Conservation (phyloP, 129 eudicot species). For the Helianthus annuus region DNA sequence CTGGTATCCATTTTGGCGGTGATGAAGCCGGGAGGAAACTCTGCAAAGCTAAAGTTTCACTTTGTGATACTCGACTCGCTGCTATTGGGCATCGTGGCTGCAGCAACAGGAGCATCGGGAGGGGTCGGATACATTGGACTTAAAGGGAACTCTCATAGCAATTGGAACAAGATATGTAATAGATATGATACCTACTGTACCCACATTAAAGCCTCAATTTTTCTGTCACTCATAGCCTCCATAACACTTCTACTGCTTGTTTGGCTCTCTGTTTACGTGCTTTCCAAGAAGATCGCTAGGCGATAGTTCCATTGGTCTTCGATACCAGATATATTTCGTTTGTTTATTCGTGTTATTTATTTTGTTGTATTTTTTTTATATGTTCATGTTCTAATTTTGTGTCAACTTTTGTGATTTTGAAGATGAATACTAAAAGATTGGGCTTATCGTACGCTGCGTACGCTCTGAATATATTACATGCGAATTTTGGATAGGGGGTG, state of each 20-base stretch:
- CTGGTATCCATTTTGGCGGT: conserved; percentile 38
- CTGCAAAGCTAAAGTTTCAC: conserved; percentile 39
- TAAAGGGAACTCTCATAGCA: conserved; percentile 62
- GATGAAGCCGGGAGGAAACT: conserved; percentile 41
- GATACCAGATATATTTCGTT: neutral
- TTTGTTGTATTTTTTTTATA: neutral
- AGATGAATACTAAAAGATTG: neutral
- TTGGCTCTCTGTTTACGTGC: conserved; percentile 47
- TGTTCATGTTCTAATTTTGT: neutral
- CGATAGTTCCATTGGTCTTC: conserved; percentile 1
- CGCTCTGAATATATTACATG: no score
- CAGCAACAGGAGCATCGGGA: conserved; percentile 77
- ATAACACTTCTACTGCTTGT: conserved; percentile 58
- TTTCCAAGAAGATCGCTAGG: conserved; percentile 48
- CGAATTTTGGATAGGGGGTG: no score
- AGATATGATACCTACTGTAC: conserved; percentile 47
- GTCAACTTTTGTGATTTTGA: neutral
- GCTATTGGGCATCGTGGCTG: conserved; percentile 68
- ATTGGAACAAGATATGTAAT: conserved; percentile 60
- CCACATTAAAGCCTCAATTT: conserved; percentile 48
- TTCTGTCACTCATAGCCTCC: conserved; percentile 47
- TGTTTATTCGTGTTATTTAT: neutral
- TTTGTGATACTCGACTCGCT: conserved; percentile 58
- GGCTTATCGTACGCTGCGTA: no score
- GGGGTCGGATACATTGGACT: conserved; percentile 70